phyloP scores from a whole-genome alignment of 257 asterid genomes.

The Jasminum sambac region DNA sequence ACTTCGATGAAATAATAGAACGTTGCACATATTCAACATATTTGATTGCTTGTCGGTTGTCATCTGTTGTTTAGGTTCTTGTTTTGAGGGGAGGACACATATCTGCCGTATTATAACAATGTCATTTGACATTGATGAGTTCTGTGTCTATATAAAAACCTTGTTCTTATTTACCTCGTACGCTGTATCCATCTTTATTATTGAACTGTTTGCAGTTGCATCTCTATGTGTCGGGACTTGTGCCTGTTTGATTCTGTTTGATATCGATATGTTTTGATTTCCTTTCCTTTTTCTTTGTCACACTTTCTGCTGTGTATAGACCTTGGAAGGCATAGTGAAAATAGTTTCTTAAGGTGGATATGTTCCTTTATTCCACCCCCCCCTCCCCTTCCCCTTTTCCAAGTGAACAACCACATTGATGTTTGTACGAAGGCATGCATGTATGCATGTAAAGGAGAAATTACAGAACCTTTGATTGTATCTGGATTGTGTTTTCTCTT shows the following conservation, averaged over 20 bases:
- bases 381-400: too few relatives aligned
- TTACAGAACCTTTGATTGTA: slow-evolving; percentile 17
- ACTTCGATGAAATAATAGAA: background rate
- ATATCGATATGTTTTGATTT: background rate
- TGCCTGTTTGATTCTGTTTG: background rate
- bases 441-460: slow-evolving; percentile 4
- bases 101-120: background rate
- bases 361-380: too few relatives aligned
- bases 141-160: background rate
- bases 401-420: background rate
- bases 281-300: slow-evolving; percentile 6
- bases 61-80: background rate
- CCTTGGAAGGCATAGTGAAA: background rate
- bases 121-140: background rate
- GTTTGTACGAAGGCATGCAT: background rate
- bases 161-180: background rate
- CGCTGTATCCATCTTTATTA: background rate
- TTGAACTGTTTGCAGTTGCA: background rate
- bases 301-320: background rate
- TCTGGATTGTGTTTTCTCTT: slow-evolving; percentile 28
- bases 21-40: background rate
- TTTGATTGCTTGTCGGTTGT: background rate
- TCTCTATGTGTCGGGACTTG: background rate
- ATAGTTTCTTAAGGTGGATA: slow-evolving; percentile 3
- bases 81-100: background rate